These are phyloP conservation scores for Acrocalymma vagum DNA, from an alignment of 2,329 filamentous ascomycete species.

Conservation along the genomic window DNA sequence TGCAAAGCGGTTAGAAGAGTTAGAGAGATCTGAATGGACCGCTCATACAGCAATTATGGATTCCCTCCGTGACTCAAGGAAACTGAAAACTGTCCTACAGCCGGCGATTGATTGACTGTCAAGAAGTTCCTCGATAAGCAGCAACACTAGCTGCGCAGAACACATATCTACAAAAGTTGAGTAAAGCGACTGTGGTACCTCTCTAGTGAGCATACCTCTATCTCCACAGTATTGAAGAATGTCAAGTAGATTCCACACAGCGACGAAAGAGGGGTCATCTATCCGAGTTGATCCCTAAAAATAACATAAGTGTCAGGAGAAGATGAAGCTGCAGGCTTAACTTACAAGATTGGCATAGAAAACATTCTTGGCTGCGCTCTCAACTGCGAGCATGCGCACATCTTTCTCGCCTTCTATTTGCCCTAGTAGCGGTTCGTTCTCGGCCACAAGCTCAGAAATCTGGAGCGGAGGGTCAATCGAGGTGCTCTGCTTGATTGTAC, in stretches of 20 bases:
- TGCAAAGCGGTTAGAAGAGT: constrained; percentile 31
- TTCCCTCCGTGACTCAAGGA: constrained; percentile 91
- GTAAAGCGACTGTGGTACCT: neutral
- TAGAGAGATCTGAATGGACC: neutral
- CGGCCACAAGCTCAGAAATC: constrained; percentile 47
- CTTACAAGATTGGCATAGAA: constrained; percentile 83
- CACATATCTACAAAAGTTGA: constrained; percentile 56
- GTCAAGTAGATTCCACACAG: constrained; percentile 93
- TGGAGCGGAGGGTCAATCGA: constrained; percentile 56
- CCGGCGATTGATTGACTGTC: constrained; percentile 95
- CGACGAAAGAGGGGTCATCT: constrained; percentile 78
- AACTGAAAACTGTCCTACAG: constrained; percentile 92
- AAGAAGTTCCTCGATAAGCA: constrained; percentile 91
- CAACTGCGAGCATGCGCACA: constrained; percentile 72
- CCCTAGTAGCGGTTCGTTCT: constrained; percentile 36
- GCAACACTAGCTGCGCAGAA: constrained; percentile 84
- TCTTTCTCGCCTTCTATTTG: constrained; percentile 55
- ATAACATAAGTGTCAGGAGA: constrained; percentile 9
- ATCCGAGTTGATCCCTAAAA: constrained; percentile 76
- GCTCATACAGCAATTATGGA: constrained; percentile 76
- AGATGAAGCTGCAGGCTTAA: constrained; percentile 3
- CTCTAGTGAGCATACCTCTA: constrained; percentile 67
- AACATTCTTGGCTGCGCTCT: constrained; percentile 81
- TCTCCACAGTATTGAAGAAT: constrained; percentile 90
- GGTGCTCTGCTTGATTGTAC: constrained; percentile 48